Evolutionary conservation across 768 basidiomycete species (phyloP).

Genomic region (Pulveroboletus sp.): DNA sequence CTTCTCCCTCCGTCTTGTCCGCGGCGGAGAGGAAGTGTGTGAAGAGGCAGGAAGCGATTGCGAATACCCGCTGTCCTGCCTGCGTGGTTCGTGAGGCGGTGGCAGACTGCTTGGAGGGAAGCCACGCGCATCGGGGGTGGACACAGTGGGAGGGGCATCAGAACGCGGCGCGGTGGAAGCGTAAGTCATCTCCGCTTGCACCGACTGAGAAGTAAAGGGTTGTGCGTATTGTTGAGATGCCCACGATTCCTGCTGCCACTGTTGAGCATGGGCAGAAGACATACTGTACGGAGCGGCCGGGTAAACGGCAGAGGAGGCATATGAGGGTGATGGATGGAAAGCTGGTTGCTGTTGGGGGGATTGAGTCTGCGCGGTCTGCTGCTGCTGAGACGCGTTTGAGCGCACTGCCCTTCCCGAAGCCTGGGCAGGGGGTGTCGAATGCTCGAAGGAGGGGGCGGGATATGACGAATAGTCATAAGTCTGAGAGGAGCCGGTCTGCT

Average conservation of each 20-base stretch:
- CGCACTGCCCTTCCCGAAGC: constrained; percentile 28
- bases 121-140: constrained; percentile 30
- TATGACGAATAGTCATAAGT: constrained; percentile 54
- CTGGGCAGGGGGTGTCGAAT: constrained; percentile 26
- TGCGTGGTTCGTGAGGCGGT: constrained; percentile 31
- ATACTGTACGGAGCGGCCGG: constrained; percentile 29
- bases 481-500: constrained; percentile 39
- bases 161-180: constrained; percentile 31
- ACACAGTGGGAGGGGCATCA: constrained; percentile 28
- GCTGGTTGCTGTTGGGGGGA: constrained; percentile 27
- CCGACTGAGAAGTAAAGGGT: constrained; percentile 32
- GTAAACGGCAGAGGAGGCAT: constrained; percentile 28
- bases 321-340: constrained; percentile 28
- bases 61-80: constrained; percentile 32
- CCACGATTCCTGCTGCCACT: constrained; percentile 43
- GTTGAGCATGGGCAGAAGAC: constrained; percentile 31
- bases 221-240: constrained; percentile 31
- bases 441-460: constrained; percentile 27
- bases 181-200: constrained; percentile 35
- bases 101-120: constrained; percentile 26
- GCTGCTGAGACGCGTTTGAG: constrained; percentile 30
- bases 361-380: too few species aligned
- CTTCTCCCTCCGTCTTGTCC: constrained; percentile 37
- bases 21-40: constrained; percentile 28
- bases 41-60: constrained; percentile 26